A percentile compares a stretch with the other conserved stretches of the same genome.
phyloP scores from a whole-genome alignment of 768 basidiomycete species.

The Pisolithus tinctorius region DNA sequence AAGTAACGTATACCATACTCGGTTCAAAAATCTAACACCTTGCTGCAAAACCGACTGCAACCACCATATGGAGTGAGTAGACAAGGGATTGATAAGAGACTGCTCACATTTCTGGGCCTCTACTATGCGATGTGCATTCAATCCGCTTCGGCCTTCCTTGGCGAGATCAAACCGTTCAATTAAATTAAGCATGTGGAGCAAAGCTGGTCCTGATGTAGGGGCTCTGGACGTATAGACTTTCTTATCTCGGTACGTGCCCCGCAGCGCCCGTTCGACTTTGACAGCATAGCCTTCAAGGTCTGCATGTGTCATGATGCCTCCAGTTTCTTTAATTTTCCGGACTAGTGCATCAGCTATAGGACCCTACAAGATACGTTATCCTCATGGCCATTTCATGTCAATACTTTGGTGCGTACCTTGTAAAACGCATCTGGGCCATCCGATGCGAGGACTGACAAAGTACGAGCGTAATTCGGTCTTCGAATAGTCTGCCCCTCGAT shows the following conservation, averaged over 20 bases:
- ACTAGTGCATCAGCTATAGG: slow-evolving; percentile 77
- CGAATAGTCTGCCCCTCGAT: slow-evolving; percentile 69
- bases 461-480: slow-evolving; percentile 70
- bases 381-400: slow-evolving; percentile 4
- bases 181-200: slow-evolving; percentile 88
- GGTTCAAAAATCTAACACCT: slow-evolving; percentile 24
- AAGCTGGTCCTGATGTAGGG: slow-evolving; percentile 84
- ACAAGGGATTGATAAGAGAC: slow-evolving; percentile 9
- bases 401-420: slow-evolving; percentile 36
- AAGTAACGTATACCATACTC: too few relatives aligned
- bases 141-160: slow-evolving; percentile 43
- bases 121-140: slow-evolving; percentile 73
- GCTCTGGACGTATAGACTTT: slow-evolving; percentile 81
- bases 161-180: slow-evolving; percentile 65
- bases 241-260: slow-evolving; percentile 69
- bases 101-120: slow-evolving; percentile 81
- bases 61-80: slow-evolving; percentile 3
- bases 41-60: slow-evolving; percentile 58
- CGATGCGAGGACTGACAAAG: slow-evolving; percentile 65
- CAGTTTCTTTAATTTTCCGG: slow-evolving; percentile 58
- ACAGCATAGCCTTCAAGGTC: slow-evolving; percentile 72
- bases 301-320: slow-evolving; percentile 71
- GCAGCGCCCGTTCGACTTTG: slow-evolving; percentile 63
- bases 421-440: slow-evolving; percentile 83
- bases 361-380: slow-evolving; percentile 40